phyloP scores from a whole-genome alignment of 768 basidiomycete species.

The Infundibulicybe gibba region DNA sequence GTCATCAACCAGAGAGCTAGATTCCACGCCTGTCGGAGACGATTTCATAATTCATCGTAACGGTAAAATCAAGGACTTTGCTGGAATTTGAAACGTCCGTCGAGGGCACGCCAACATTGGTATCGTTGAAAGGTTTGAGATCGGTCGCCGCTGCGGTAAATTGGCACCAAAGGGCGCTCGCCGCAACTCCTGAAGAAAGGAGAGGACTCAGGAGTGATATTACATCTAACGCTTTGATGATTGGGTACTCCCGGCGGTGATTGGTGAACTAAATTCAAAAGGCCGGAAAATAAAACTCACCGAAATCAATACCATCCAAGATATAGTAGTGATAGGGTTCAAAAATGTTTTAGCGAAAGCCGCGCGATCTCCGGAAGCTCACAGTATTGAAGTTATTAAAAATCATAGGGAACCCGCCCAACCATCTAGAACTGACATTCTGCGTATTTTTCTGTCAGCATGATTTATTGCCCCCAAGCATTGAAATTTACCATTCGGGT shows the following conservation, averaged over 20 bases:
- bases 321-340: conserved; percentile 42
- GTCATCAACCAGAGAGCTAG: conserved; percentile 84
- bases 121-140: conserved; percentile 60
- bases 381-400: conserved; percentile 57
- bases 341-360: conserved; percentile 54
- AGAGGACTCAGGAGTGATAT: conserved; percentile 57
- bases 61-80: conserved; percentile 69
- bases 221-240: conserved; percentile 64
- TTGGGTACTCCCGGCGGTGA: conserved; percentile 82
- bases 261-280: conserved; percentile 2
- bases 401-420: conserved; percentile 65
- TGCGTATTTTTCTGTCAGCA: conserved; percentile 16
- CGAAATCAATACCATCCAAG: conserved; percentile 67
- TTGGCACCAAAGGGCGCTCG: conserved; percentile 45
- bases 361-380: conserved; percentile 49
- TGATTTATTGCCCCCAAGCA: conserved; percentile 18
- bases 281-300: conserved; percentile 36
- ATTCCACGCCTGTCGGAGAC: conserved; percentile 54
- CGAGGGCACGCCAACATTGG: conserved; percentile 51
- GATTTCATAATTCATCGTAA: conserved; percentile 73
- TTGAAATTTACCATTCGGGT: conserved; percentile 41
- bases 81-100: conserved; percentile 66
- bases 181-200: conserved; percentile 72
- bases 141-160: conserved; percentile 62
- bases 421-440: conserved; percentile 63